Base-by-base conservation (phyloP, 2,329 filamentous ascomycete species). In the Exophiala viscosa region DNA sequence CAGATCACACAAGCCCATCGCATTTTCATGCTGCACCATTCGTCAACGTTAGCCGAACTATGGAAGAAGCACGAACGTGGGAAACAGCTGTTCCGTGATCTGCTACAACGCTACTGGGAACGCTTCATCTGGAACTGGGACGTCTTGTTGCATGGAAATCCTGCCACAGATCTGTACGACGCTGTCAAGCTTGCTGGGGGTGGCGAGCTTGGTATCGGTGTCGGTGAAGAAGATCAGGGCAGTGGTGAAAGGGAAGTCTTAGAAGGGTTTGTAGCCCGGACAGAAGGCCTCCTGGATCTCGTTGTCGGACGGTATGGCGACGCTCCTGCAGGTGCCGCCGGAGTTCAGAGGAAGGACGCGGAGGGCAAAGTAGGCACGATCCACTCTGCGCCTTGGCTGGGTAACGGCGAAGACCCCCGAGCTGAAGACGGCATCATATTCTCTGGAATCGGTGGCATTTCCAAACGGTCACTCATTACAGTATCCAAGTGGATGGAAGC, bases 151-250 rank as follows among this genome's bases (percentile, higher is more conserved):
- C 88, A 92, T 65, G 92, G 90, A 7, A 96, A 95, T 63, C 93
- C 93, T 0, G 84, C 86, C 1, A 82, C 86, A 1, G 85, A 86
- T 58, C 77, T 95, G 4, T 90, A 90, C 64, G 83, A 86, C 9
- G 90, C 88, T 5, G 83, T 96, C 65, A 96, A 95, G 69, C 77
- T 99, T 31, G 89, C 91, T 10, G 88, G 40, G 5, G 90, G 89
- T 32, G 92, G 93, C 14, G 92, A 97, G 71, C 80, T 97, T 20
- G 93, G 93, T 13, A 82, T 96, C 41, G 93, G 93, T 0, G 93
- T 97, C 1, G 93, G 93, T 14, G 93, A 97, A 68, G 93, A 97
- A 72, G 89, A 96, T 50, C 86, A 90, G 68, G 92, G 92, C 3
- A 96, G 92, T 66, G 90, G 90, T 31, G 92, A 97, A 73, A 80